These are phyloP conservation scores for Acacia melanoxylon DNA, from an alignment of 306 rosid species.

Conservation along the genomic window DNA sequence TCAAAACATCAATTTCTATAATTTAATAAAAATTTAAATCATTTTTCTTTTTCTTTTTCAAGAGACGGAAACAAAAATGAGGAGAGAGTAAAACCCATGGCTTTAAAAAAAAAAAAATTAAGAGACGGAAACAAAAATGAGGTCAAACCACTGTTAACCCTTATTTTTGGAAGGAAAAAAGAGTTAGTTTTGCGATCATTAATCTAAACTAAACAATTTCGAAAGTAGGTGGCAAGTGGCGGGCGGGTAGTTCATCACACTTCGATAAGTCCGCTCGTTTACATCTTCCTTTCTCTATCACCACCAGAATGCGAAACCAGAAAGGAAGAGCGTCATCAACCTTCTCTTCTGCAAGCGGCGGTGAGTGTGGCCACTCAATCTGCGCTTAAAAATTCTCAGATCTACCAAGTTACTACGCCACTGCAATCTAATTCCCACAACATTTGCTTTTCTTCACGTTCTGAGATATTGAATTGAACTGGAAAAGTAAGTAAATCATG, in stretches of 20 bases:
- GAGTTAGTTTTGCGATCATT: too few relatives aligned
- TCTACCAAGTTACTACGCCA: background rate
- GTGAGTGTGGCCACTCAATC: background rate
- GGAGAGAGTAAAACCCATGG: too few relatives aligned
- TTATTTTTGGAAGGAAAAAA: too few relatives aligned
- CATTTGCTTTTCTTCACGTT: background rate
- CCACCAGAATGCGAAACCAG: background rate
- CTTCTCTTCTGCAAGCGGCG: background rate
- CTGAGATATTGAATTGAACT: background rate
- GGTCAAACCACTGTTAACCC: too few relatives aligned
- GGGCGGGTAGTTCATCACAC: background rate
- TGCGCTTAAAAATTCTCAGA: background rate
- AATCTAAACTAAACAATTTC: too few relatives aligned
- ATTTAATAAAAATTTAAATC: too few relatives aligned
- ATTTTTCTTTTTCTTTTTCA: too few relatives aligned
- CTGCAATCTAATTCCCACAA: background rate
- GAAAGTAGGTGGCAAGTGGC: background rate
- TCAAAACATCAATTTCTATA: too few relatives aligned
- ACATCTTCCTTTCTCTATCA: background rate
- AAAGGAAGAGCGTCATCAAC: background rate
- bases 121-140: too few relatives aligned
- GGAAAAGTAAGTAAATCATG: conserved; percentile 32
- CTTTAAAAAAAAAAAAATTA: too few relatives aligned
- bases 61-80: too few relatives aligned
- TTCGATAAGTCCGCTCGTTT: background rate